These are phyloP conservation scores for Microcyclosporella mali DNA, from an alignment of 2,329 filamentous ascomycete genomes.

Conservation along the genomic window DNA sequence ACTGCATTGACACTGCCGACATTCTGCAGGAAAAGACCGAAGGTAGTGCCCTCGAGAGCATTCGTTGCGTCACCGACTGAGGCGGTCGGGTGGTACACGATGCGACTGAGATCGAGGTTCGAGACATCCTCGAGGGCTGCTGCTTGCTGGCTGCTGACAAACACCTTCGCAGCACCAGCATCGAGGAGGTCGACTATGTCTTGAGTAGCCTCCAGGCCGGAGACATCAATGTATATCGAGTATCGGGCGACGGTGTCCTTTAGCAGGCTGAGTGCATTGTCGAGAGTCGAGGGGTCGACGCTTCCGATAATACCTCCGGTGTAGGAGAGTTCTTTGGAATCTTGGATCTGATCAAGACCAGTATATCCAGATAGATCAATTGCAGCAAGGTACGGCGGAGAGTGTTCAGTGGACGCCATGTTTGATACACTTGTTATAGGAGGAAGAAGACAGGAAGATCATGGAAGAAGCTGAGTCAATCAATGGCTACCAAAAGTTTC, in stretches of 20 bases:
- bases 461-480: constrained; percentile 5
- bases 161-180: constrained; percentile 75
- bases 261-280: constrained; percentile 48
- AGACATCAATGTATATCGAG: constrained; percentile 69
- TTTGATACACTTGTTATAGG: neutral
- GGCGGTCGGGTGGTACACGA: constrained; percentile 46
- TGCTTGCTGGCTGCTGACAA: constrained; percentile 68
- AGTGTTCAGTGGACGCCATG: constrained; percentile 15
- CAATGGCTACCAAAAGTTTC: constrained; percentile 8
- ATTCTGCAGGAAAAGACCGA: constrained; percentile 41
- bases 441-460: neutral
- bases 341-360: constrained; percentile 45
- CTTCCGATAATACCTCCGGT: constrained; percentile 53
- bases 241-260: constrained; percentile 51
- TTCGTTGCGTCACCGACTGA: constrained; percentile 41
- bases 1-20: constrained; percentile 36
- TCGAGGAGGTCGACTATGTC: constrained; percentile 78
- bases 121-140: constrained; percentile 46
- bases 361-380: constrained; percentile 43
- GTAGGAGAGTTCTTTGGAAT: constrained; percentile 46
- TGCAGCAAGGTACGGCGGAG: constrained; percentile 42
- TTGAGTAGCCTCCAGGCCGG: constrained; percentile 59
- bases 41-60: constrained; percentile 39
- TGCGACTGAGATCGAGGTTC: constrained; percentile 49
- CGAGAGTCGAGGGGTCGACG: constrained; percentile 41